Percentiles rank a stretch among this genome's conserved stretches.
Evolutionary conservation across 495 filamentous ascomycete genomes (phyloP).

Genomic region (Evernia prunastri): DNA sequence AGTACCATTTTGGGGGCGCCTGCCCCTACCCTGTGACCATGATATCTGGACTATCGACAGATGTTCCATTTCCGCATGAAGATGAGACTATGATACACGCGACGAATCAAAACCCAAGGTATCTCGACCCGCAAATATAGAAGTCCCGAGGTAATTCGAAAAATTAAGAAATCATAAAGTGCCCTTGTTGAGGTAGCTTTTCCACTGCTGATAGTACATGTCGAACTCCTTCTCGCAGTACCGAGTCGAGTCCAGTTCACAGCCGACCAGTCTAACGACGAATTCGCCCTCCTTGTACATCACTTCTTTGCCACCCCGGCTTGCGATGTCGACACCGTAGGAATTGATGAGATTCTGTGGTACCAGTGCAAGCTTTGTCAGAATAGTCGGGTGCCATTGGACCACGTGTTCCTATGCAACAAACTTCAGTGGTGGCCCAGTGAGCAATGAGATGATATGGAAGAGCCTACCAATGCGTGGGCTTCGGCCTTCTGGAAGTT

Average conservation of each 20-base stretch:
- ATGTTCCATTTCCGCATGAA: neutral
- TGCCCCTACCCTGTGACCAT: neutral
- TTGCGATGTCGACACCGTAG: constrained; percentile 51
- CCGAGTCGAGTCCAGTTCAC: constrained; percentile 47
- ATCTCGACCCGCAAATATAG: neutral
- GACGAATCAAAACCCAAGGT: neutral
- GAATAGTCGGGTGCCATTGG: constrained; percentile 98
- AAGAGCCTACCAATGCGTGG: constrained; percentile 71
- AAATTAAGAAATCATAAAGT: constrained; percentile 4
- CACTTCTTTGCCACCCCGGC: constrained; percentile 34
- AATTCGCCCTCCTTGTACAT: constrained; percentile 81
- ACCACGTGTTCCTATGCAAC: constrained; percentile 69
- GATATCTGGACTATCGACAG: neutral
- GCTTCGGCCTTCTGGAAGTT: constrained; percentile 92
- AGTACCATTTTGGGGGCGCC: neutral
- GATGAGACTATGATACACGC: neutral
- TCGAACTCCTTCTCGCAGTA: constrained; percentile 68
- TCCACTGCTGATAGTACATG: constrained; percentile 47
- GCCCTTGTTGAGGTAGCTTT: constrained; percentile 15
- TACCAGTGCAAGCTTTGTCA: constrained; percentile 78
- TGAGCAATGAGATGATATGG: neutral
- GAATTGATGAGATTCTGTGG: constrained; percentile 77
- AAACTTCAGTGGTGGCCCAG: neutral
- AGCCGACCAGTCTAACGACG: constrained; percentile 66
- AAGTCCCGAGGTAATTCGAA: neutral